These are phyloP conservation scores for Ceratobasidium sp. DNA, from an alignment of 1,284 basidiomycete genomes.

Conservation along the genomic window DNA sequence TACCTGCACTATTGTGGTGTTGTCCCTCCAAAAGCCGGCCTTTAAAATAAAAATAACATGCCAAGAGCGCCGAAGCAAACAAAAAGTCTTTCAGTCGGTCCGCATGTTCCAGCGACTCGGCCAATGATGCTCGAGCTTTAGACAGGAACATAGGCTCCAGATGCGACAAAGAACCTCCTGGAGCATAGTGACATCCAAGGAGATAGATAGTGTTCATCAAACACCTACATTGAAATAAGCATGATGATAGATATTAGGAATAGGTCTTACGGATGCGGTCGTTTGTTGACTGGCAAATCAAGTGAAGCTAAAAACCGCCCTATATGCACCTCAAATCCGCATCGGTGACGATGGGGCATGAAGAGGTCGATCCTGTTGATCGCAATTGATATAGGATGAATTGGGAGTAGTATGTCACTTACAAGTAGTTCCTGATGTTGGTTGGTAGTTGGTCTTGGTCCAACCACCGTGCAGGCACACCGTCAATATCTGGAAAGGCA, in stretches of 20 bases:
- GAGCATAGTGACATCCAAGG: constrained; percentile 75
- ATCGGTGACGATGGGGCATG: constrained; percentile 74
- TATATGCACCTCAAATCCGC: constrained; percentile 68
- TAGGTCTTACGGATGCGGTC: constrained; percentile 56
- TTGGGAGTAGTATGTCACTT: constrained; percentile 45
- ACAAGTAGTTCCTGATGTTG: constrained; percentile 72
- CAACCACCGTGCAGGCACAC: constrained; percentile 45
- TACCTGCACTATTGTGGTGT: constrained; percentile 67
- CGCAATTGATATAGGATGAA: not conserved
- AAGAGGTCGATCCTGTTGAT: constrained; percentile 69
- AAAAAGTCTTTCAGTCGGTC: constrained; percentile 53
- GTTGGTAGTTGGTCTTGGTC: constrained; percentile 61
- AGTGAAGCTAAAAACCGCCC: constrained; percentile 62
- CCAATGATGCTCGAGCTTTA: constrained; percentile 32
- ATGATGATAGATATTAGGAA: not conserved
- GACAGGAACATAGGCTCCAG: constrained; percentile 40
- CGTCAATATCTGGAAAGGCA: constrained; percentile 8
- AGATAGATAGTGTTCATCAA: constrained; percentile 79
- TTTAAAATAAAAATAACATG: constrained; percentile 74
- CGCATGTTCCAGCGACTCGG: constrained; percentile 49
- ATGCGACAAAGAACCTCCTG: constrained; percentile 40
- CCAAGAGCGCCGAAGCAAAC: constrained; percentile 67
- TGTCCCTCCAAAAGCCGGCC: constrained; percentile 74
- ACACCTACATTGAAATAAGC: constrained; percentile 45
- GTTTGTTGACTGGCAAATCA: constrained; percentile 54